Conservation (phyloP, 176 grass and related monocot genomes). For the Alloteropsis semialata region DNA sequence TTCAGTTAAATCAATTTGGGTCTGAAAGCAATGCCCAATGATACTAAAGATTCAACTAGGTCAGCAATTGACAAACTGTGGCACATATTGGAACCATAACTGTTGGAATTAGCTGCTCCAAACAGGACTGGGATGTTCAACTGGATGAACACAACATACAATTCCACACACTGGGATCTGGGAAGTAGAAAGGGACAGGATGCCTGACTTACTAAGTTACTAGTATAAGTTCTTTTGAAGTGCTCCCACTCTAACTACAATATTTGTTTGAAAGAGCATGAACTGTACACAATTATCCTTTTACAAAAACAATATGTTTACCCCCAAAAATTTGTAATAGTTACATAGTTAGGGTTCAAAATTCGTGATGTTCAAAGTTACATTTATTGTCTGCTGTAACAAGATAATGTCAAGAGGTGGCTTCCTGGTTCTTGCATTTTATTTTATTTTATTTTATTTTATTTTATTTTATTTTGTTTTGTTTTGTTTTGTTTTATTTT, state of each 20-base stretch:
- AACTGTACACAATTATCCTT: too few species aligned
- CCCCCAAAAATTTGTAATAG: neutral
- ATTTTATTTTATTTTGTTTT: too few species aligned
- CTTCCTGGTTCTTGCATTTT: neutral
- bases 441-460: too few species aligned
- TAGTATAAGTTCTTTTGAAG: neutral
- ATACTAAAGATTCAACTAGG: neutral
- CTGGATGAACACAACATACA: neutral
- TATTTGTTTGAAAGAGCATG: neutral
- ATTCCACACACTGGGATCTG: neutral
- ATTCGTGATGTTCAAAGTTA: neutral
- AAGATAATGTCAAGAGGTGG: conserved; percentile 3
- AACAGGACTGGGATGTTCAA: neutral
- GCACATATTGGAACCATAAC: neutral
- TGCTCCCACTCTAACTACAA: neutral
- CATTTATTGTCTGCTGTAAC: neutral
- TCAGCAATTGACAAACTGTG: neutral
- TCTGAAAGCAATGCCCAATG: neutral
- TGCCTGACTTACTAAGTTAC: neutral
- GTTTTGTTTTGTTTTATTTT: too few species aligned
- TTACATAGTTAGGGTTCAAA: neutral
- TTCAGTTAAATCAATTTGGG: neutral
- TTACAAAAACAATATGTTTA: neutral
- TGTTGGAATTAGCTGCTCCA: neutral
- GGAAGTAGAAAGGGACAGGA: neutral